phyloP scores from a whole-genome alignment of 2,329 filamentous ascomycete genomes.

The Aspergillus awamori region DNA sequence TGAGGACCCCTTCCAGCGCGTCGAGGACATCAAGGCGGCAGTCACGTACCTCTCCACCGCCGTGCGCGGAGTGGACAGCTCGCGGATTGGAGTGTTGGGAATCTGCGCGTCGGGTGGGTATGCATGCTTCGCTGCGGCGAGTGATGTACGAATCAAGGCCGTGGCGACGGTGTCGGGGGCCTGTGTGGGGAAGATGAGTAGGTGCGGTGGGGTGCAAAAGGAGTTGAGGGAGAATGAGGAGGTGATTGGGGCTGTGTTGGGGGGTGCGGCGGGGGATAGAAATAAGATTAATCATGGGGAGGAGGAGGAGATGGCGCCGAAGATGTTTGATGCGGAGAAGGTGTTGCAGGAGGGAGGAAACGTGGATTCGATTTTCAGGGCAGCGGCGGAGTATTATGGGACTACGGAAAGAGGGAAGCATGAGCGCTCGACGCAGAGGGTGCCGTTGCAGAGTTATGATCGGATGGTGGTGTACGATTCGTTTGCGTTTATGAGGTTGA shows the following conservation, averaged over 20 bases:
- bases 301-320: neutral
- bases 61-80: slow-evolving; percentile 28
- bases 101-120: slow-evolving; percentile 46
- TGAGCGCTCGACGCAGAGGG: slow-evolving; percentile 22
- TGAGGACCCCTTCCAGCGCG: slow-evolving; percentile 43
- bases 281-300: slow-evolving; percentile 3
- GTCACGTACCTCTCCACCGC: slow-evolving; percentile 35
- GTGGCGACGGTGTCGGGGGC: slow-evolving; percentile 39
- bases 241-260: slow-evolving; percentile 7
- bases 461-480: slow-evolving; percentile 30
- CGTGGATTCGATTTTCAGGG: slow-evolving; percentile 17
- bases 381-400: slow-evolving; percentile 28
- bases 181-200: slow-evolving; percentile 32
- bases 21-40: slow-evolving; percentile 41
- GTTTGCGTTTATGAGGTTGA: slow-evolving; percentile 28
- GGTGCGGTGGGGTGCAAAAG: slow-evolving; percentile 11
- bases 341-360: neutral
- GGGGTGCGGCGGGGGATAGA: slow-evolving; percentile 17
- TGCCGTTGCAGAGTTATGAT: slow-evolving; percentile 25
- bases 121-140: slow-evolving; percentile 36
- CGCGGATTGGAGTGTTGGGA: slow-evolving; percentile 43
- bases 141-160: slow-evolving; percentile 44
- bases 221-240: slow-evolving; percentile 6
- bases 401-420: slow-evolving; percentile 21
- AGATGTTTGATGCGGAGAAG: slow-evolving; percentile 13